Evolutionary conservation across 164 flowering plant genomes (phyloP).

Genomic region (Sedum album): DNA sequence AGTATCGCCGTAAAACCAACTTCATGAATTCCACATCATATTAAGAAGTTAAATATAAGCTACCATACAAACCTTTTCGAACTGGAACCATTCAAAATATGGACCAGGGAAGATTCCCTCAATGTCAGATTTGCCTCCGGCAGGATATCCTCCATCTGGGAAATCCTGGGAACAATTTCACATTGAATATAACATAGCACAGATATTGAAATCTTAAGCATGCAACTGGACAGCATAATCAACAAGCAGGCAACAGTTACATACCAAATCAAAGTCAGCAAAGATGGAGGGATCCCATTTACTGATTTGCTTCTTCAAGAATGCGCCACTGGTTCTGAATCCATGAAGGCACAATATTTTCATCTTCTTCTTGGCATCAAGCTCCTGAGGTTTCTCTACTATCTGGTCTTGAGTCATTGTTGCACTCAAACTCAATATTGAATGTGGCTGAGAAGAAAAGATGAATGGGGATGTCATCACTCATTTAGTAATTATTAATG

Average conservation of each 20-base stretch:
- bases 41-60: too few relatives aligned
- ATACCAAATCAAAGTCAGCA: slow-evolving; percentile 39
- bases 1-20: not conserved
- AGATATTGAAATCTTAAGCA: not conserved
- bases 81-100: slow-evolving; percentile 81
- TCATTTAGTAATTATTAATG: not conserved
- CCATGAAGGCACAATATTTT: slow-evolving; percentile 71
- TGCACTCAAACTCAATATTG: not conserved
- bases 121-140: slow-evolving; percentile 73
- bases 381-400: not conserved
- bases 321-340: slow-evolving; percentile 64
- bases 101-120: slow-evolving; percentile 71
- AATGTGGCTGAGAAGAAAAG: not conserved
- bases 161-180: slow-evolving; percentile 36
- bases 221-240: not conserved
- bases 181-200: not conserved
- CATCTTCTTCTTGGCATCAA: slow-evolving; percentile 27
- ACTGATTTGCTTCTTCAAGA: slow-evolving; percentile 53
- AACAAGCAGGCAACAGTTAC: not conserved
- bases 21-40: too few relatives aligned
- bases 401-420: not conserved
- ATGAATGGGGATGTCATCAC: not conserved
- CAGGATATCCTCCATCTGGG: slow-evolving; percentile 57
- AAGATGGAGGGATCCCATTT: slow-evolving; percentile 70
- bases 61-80: slow-evolving; percentile 29